Conservation (phyloP, 257 asterid genomes). For the Gentiana dahurica region DNA sequence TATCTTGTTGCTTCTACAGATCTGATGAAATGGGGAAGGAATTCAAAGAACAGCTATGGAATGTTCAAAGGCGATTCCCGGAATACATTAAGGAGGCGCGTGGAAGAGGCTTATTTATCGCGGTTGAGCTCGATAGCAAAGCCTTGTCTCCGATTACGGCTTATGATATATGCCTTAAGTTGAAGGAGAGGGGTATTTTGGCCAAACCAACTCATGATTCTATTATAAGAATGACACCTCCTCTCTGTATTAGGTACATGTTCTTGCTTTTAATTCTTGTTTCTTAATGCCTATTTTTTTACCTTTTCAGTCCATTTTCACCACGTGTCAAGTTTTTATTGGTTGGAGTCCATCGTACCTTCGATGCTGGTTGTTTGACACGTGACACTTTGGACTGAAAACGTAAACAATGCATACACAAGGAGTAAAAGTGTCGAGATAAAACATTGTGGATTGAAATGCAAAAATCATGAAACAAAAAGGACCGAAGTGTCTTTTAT, state of each 20-base stretch:
- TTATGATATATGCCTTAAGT: constrained; percentile 80
- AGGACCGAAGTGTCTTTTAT: too few relatives aligned
- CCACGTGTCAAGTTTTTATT: too few relatives aligned
- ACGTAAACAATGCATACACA: too few relatives aligned
- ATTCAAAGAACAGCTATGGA: constrained; percentile 49
- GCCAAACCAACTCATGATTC: constrained; percentile 91
- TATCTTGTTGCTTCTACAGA: constrained; percentile 19
- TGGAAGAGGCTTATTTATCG: constrained; percentile 85
- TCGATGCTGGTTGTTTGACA: too few relatives aligned
- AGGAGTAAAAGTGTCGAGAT: too few relatives aligned
- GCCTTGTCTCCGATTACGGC: constrained; percentile 64
- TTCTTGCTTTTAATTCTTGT: neutral
- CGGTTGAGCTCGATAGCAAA: constrained; percentile 75
- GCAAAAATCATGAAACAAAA: too few relatives aligned
- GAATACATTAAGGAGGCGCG: constrained; percentile 67
- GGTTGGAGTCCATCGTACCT: too few relatives aligned
- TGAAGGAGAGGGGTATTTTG: constrained; percentile 86
- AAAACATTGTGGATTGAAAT: too few relatives aligned
- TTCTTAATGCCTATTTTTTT: neutral
- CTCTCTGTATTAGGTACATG: constrained; percentile 68
- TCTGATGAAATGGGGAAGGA: constrained; percentile 69
- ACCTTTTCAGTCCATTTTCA: too few relatives aligned
- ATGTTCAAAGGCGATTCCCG: constrained; percentile 59
- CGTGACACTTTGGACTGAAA: too few relatives aligned
- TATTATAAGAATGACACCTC: constrained; percentile 81